A percentile compares a stretch with the other conserved stretches of the same genome.
Conservation (phyloP, 192 early-diverging fungal species). For the Gamsiella multidivaricata region DNA sequence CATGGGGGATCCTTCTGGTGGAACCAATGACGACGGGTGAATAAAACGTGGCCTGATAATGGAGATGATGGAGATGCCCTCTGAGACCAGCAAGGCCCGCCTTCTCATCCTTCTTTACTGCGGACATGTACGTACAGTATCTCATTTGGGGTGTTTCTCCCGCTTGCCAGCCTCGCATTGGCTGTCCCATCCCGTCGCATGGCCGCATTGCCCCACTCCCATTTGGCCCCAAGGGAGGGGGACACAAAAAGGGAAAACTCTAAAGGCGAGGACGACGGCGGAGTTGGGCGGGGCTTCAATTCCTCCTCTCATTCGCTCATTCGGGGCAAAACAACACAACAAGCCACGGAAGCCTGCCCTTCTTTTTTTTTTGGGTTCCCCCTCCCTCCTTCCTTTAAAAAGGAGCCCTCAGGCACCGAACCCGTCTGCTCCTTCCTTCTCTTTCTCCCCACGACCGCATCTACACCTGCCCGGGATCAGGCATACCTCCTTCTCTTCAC, state of each 20-base stretch:
- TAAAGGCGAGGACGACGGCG: no score
- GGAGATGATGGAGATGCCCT: neutral
- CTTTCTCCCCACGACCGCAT: slow-evolving; percentile 25
- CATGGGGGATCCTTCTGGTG: no score
- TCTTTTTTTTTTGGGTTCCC: no score
- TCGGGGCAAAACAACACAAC: neutral
- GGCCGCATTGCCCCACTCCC: slow-evolving; percentile 15
- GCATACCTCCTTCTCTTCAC: slow-evolving; percentile 1
- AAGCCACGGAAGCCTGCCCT: neutral
- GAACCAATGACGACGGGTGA: slow-evolving; percentile 18
- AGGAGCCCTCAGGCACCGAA: slow-evolving; percentile 9
- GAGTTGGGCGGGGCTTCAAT: no score
- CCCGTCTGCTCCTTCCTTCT: slow-evolving; percentile 37
- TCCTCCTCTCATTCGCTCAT: no score
- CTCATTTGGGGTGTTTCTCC: neutral
- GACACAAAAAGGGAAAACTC: no score
- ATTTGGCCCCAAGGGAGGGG: neutral
- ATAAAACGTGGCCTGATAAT: slow-evolving; percentile 20
- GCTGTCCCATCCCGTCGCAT: slow-evolving; percentile 5
- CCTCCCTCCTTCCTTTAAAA: no score
- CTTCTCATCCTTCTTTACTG: no score
- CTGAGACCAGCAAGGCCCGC: no score
- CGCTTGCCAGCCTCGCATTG: no score
- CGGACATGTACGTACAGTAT: neutral
- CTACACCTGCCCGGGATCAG: slow-evolving; percentile 23